A percentile compares a stretch with the other conserved stretches of the same genome.
phyloP scores from a whole-genome alignment of 176 grass and related monocot species.

The Lolium perenne region DNA sequence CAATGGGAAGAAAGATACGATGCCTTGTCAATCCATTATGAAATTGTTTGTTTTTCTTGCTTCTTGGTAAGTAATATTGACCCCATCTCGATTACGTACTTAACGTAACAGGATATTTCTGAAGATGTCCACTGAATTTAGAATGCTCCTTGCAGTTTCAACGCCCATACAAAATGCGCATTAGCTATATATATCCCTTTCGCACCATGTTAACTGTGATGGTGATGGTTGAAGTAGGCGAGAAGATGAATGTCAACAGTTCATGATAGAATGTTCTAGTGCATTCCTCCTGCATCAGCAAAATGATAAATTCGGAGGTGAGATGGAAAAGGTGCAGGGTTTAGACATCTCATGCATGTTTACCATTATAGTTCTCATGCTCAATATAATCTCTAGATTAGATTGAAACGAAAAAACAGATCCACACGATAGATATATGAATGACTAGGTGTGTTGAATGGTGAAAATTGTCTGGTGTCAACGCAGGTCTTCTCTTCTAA shows the following conservation, averaged over 20 bases:
- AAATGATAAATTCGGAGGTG: too few relatives aligned
- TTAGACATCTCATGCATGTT: too few relatives aligned
- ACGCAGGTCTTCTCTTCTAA: conserved; percentile 6
- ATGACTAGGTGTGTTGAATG: neutral
- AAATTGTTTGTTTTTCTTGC: neutral
- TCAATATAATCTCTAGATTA: conserved; percentile 9
- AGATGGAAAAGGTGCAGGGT: too few relatives aligned
- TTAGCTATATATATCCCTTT: neutral
- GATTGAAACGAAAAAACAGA: conserved; percentile 11
- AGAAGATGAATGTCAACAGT: neutral
- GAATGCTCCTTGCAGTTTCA: neutral
- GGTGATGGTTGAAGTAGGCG: neutral
- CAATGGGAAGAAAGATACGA: neutral
- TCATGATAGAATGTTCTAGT: neutral
- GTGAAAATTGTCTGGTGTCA: neutral
- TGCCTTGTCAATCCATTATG: neutral
- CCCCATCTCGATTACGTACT: neutral
- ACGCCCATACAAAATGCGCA: neutral
- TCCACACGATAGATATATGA: conserved; percentile 4
- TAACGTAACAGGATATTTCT: neutral
- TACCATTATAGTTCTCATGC: neutral
- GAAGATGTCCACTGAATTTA: neutral
- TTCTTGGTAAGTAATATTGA: neutral
- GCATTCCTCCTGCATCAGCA: too few relatives aligned
- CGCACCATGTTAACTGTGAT: neutral